These are phyloP conservation scores for Apodospora peruviana DNA, from an alignment of 495 filamentous ascomycete genomes.

Conservation along the genomic window DNA sequence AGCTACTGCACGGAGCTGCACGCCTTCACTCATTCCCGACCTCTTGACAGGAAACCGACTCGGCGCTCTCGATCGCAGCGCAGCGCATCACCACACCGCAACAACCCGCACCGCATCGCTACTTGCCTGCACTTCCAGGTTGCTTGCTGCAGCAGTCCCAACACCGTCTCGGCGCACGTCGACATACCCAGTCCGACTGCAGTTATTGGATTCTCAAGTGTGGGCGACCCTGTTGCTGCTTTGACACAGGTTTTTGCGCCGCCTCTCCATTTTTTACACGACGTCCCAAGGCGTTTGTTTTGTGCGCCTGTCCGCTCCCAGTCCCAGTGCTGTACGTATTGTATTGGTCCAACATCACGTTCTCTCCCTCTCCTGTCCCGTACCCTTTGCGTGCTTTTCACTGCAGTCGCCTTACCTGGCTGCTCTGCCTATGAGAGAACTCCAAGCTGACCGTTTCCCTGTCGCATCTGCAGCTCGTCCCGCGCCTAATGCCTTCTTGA, in stretches of 20 bases:
- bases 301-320: constrained; percentile 18
- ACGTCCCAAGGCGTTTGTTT: constrained; percentile 20
- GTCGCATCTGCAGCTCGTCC: constrained; percentile 17
- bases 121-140: not conserved
- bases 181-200: not conserved
- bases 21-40: not conserved
- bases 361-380: not conserved
- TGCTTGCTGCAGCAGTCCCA: not conserved
- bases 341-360: constrained; percentile 10
- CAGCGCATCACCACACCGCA: not conserved
- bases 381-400: not conserved
- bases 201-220: constrained; percentile 4
- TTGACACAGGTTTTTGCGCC: constrained; percentile 22
- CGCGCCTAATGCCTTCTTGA: constrained; percentile 27
- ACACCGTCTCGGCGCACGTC: not conserved
- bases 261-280: constrained; percentile 24
- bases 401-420: constrained; percentile 2
- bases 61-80: not conserved
- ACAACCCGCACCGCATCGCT: not conserved
- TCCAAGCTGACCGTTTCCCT: constrained; percentile 19
- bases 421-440: constrained; percentile 19
- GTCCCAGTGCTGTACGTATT: constrained; percentile 13
- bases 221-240: constrained; percentile 17
- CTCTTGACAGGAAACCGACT: not conserved
- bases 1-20: not conserved